phyloP scores from a whole-genome alignment of 2,329 filamentous ascomycete genomes.

The Diaporthe ilicicola region DNA sequence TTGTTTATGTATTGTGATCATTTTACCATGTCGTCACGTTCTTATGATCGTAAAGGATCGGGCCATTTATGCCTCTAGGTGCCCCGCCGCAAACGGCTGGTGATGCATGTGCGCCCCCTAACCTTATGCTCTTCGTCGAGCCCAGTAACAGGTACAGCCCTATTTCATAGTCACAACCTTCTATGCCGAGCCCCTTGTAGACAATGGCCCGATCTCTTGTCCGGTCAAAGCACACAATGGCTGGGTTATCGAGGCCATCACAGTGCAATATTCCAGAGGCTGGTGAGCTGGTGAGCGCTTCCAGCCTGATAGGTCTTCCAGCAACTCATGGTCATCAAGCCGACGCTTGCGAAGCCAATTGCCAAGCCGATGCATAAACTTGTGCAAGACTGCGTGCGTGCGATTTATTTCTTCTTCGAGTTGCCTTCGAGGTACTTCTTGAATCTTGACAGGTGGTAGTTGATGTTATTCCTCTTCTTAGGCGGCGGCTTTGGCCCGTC shows the following conservation, averaged over 20 bases:
- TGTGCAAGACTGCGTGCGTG: not conserved
- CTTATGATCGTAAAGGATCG: not conserved
- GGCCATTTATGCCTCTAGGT: not conserved
- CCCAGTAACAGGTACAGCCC: not conserved
- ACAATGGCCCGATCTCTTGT: not conserved
- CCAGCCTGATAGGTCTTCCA: not conserved
- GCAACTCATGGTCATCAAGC: not conserved
- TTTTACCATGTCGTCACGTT: slow-evolving; percentile 8
- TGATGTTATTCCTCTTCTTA: slow-evolving; percentile 78
- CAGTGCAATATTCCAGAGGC: not conserved
- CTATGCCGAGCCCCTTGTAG: not conserved
- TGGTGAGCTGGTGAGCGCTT: not conserved
- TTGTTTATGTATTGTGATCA: not conserved
- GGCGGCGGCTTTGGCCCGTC: slow-evolving; percentile 71
- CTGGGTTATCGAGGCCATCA: not conserved
- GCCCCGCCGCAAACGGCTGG: not conserved
- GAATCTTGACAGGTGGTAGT: slow-evolving; percentile 88
- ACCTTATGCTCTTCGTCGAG: not conserved
- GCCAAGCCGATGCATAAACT: not conserved
- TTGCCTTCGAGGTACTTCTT: slow-evolving; percentile 70
- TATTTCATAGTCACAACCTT: not conserved
- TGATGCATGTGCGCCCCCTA: not conserved
- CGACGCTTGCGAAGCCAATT: not conserved
- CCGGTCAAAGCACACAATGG: too few relatives aligned
- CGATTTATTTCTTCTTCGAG: slow-evolving; percentile 57